A percentile compares a stretch with the other conserved stretches of the same genome.
Conservation (phyloP, 495 filamentous ascomycete species). For the Aspergillus homomorphus region DNA sequence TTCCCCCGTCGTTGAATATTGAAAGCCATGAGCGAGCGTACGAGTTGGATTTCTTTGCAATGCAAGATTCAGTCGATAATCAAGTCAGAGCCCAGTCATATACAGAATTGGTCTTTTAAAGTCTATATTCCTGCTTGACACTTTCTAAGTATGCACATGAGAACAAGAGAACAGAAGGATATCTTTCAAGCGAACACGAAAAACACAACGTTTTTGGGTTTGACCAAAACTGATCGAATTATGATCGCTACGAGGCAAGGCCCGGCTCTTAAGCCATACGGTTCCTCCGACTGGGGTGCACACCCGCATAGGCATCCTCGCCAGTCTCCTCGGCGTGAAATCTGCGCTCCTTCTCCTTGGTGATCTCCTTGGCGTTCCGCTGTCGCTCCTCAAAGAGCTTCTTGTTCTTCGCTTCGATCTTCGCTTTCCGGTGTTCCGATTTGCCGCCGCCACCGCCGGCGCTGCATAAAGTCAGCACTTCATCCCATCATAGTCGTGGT, state of each 20-base stretch:
- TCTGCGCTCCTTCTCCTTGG: conserved; percentile 46
- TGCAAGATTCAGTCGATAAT: neutral
- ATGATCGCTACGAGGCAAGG: neutral
- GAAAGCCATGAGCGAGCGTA: neutral
- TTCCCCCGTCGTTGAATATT: neutral
- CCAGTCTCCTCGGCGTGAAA: conserved; percentile 26
- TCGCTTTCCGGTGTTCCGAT: conserved; percentile 62
- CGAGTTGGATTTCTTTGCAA: neutral
- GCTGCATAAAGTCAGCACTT: conserved; percentile 21
- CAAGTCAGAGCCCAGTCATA: neutral
- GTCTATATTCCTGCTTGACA: conserved; percentile 7
- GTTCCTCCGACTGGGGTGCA: conserved; percentile 60
- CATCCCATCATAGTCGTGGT: conserved; percentile 6
- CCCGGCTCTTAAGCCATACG: conserved; percentile 34
- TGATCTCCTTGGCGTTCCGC: conserved; percentile 50
- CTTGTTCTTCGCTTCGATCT: conserved; percentile 81
- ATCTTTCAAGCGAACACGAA: conserved; percentile 1
- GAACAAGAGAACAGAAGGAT: conserved; percentile 6
- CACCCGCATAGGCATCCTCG: conserved; percentile 37
- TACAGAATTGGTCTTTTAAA: neutral
- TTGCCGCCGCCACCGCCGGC: conserved; percentile 84
- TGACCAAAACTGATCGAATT: neutral
- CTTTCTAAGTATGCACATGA: conserved; percentile 8
- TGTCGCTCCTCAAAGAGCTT: conserved; percentile 81
- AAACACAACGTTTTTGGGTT: neutral